Evolutionary conservation across 2,329 filamentous ascomycete genomes (phyloP).

Genomic region (Rasamsonia emersonii): DNA sequence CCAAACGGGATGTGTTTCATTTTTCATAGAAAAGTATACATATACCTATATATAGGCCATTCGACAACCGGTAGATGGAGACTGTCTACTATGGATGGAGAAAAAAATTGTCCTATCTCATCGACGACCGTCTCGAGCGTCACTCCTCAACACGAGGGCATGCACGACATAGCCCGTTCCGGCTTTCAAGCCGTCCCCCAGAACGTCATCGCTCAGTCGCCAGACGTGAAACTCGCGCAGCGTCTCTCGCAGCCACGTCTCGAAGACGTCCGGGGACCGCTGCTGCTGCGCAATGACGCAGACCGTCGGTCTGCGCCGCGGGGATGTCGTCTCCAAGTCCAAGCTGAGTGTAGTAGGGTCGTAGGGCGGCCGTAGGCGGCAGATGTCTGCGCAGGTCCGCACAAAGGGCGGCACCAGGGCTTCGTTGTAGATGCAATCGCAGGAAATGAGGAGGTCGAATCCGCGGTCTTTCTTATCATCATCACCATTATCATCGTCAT

Average conservation of each 20-base stretch:
- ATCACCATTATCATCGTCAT: neutral
- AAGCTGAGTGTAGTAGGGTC: constrained; percentile 6
- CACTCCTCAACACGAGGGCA: constrained; percentile 53
- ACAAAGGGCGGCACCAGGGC: constrained; percentile 72
- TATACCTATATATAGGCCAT: too few species aligned
- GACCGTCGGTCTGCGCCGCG: constrained; percentile 46
- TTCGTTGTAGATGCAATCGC: constrained; percentile 95
- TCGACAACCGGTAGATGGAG: too few species aligned
- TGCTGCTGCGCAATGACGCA: constrained; percentile 86
- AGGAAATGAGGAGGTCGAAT: constrained; percentile 71
- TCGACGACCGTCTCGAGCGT: neutral
- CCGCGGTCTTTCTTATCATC: constrained; percentile 26
- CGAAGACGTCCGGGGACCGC: constrained; percentile 74
- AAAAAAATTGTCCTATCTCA: neutral
- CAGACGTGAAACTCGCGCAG: constrained; percentile 60
- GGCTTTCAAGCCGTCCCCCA: constrained; percentile 52
- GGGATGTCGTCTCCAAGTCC: constrained; percentile 9
- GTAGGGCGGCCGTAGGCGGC: constrained; percentile 45
- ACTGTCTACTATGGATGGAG: too few species aligned
- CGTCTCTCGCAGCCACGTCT: constrained; percentile 68
- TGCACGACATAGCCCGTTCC: constrained; percentile 76
- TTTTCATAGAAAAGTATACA: neutral
- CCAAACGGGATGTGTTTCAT: too few species aligned
- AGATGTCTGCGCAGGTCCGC: constrained; percentile 69
- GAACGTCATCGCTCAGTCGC: constrained; percentile 58